Evolutionary conservation across 306 rosid genomes (phyloP).

Genomic region (Acacia confusa): DNA sequence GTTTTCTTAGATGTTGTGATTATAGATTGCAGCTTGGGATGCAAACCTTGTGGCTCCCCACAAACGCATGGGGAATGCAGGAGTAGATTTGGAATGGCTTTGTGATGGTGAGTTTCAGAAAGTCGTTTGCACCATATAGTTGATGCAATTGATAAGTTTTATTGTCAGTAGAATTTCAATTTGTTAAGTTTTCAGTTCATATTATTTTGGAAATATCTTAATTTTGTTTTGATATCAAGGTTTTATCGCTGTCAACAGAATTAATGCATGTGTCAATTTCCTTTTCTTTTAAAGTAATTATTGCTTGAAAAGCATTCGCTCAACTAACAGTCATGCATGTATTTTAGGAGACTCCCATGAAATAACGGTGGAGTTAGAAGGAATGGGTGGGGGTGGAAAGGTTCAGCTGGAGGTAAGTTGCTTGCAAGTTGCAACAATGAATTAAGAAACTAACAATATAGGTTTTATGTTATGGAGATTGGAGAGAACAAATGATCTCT

Average conservation of each 20-base stretch:
- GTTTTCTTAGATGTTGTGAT: constrained; percentile 36
- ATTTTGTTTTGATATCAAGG: constrained; percentile 22
- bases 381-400: constrained; percentile 98
- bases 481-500: constrained; percentile 2
- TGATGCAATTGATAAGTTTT: constrained; percentile 19
- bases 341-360: constrained; percentile 75
- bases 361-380: constrained; percentile 82
- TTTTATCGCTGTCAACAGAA: neutral
- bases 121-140: constrained; percentile 27
- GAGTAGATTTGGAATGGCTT: constrained; percentile 63
- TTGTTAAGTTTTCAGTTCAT: constrained; percentile 11
- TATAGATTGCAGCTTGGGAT: constrained; percentile 97
- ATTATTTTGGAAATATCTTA: constrained; percentile 4
- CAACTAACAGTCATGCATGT: constrained; percentile 32
- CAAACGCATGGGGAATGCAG: constrained; percentile 96
- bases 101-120: constrained; percentile 73
- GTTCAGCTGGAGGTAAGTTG: constrained; percentile 78
- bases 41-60: constrained; percentile 96
- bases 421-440: constrained; percentile 13
- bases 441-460: neutral
- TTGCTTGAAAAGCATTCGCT: neutral
- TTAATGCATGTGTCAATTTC: constrained; percentile 14
- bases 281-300: neutral
- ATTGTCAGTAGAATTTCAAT: neutral
- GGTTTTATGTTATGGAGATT: neutral